Percentiles rank a stretch among this genome's conserved stretches.
Conservation (phyloP, 2,329 filamentous ascomycete genomes). For the Colletotrichum tanaceti region DNA sequence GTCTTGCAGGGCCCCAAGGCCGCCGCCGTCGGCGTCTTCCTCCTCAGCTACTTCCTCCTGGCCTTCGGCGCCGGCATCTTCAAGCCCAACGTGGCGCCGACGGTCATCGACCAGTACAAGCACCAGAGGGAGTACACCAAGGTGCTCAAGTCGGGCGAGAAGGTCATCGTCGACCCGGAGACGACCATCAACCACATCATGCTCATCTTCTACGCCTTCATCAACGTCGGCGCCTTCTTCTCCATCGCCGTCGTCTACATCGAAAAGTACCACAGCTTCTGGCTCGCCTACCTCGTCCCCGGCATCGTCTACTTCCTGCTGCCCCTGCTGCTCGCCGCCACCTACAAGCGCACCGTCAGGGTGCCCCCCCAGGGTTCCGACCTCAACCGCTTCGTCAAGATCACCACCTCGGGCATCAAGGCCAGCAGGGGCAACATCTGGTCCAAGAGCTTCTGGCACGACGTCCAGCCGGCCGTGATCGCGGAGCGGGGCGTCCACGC, state of each 20-base stretch:
- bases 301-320: slow-evolving; percentile 68
- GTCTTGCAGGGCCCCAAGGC: slow-evolving; percentile 59
- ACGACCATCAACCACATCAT: slow-evolving; percentile 74
- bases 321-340: slow-evolving; percentile 66
- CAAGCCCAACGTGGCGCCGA: slow-evolving; percentile 78
- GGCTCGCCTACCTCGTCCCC: slow-evolving; percentile 59
- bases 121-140: slow-evolving; percentile 52
- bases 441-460: slow-evolving; percentile 67
- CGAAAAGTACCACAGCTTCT: slow-evolving; percentile 63
- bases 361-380: slow-evolving; percentile 74
- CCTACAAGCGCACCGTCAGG: slow-evolving; percentile 67
- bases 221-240: slow-evolving; percentile 66
- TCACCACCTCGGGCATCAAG: slow-evolving; percentile 66
- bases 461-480: slow-evolving; percentile 66
- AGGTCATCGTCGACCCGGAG: slow-evolving; percentile 76
- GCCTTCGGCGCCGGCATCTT: slow-evolving; percentile 74
- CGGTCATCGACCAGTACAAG: slow-evolving; percentile 74
- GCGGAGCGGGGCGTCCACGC: slow-evolving; percentile 61
- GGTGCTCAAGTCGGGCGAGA: slow-evolving; percentile 67
- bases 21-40: slow-evolving; percentile 64
- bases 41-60: slow-evolving; percentile 69
- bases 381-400: slow-evolving; percentile 67
- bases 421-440: slow-evolving; percentile 64
- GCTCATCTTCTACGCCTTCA: slow-evolving; percentile 70
- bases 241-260: slow-evolving; percentile 64